A percentile compares a stretch with the other conserved stretches of the same genome.
Conservation (phyloP, 163 green algal genomes). For the Scenedesmus sp. region DNA sequence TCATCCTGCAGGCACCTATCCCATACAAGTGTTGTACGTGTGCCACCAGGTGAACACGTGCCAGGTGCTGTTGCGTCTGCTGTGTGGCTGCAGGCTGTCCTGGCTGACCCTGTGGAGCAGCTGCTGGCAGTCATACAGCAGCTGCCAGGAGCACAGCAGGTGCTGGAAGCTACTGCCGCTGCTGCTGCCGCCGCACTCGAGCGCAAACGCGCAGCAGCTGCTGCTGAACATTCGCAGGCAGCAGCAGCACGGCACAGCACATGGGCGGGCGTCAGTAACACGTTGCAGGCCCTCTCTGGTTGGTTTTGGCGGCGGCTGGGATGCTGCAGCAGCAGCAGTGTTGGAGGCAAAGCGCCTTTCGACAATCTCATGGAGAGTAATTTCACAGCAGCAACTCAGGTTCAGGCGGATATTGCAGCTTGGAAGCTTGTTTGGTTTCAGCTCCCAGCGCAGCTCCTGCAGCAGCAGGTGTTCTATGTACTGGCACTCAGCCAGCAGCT, state of each 20-base stretch:
- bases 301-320: constrained; percentile 16
- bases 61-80: background rate
- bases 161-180: constrained; percentile 20
- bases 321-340: constrained; percentile 19
- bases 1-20: too few species aligned
- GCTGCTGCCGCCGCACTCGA: background rate
- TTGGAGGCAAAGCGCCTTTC: too few species aligned
- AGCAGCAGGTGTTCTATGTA: constrained; percentile 26
- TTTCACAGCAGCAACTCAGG: background rate
- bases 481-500: background rate
- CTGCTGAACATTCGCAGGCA: background rate
- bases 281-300: background rate
- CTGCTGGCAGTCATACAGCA: constrained; percentile 26
- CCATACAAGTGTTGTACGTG: too few species aligned
- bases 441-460: background rate
- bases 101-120: background rate
- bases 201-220: background rate
- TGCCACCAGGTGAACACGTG: too few species aligned
- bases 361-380: too few species aligned
- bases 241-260: background rate
- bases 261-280: background rate
- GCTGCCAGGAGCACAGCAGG: constrained; percentile 15
- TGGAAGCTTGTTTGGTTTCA: constrained; percentile 15
- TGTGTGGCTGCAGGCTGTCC: background rate
- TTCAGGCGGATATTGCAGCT: background rate